These are phyloP conservation scores for Blastocystis sp. DNA, from an alignment of 352 stramenopile genomes.

Conservation along the genomic window DNA sequence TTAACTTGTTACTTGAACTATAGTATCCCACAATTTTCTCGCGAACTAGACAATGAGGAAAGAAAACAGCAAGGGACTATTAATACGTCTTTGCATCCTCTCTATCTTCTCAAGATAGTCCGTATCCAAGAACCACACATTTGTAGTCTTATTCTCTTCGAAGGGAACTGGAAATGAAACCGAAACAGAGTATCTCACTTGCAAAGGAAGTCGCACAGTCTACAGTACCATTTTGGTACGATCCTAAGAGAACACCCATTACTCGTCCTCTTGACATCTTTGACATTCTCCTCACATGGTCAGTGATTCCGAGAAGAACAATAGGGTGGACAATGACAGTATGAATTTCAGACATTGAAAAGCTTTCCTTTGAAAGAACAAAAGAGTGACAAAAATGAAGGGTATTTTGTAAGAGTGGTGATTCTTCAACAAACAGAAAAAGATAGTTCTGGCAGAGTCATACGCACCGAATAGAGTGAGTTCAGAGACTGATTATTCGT, in stretches of 20 bases:
- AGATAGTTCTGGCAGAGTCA: not conserved
- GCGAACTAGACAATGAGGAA: constrained; percentile 26
- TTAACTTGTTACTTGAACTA: constrained; percentile 62
- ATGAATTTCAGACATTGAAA: constrained; percentile 58
- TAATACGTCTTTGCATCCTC: constrained; percentile 65
- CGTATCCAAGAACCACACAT: constrained; percentile 66
- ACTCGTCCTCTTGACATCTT: constrained; percentile 61
- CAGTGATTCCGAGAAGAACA: constrained; percentile 53
- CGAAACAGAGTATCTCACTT: not conserved
- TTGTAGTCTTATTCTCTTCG: constrained; percentile 61
- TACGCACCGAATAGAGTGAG: not conserved
- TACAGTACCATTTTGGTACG: constrained; percentile 24
- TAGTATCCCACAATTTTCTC: constrained; percentile 66
- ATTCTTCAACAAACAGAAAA: not conserved
- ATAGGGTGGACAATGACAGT: constrained; percentile 66
- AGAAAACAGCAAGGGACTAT: not conserved
- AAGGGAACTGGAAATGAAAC: constrained; percentile 57
- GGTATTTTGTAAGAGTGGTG: constrained; percentile 12
- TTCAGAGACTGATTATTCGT: not conserved
- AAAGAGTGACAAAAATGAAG: not conserved
- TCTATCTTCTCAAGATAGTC: constrained; percentile 68
- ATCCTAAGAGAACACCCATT: constrained; percentile 56
- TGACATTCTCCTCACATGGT: constrained; percentile 62
- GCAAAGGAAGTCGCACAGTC: constrained; percentile 65
- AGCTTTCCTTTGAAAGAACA: not conserved